Conservation (phyloP, 352 stramenopile genomes). For the Phytopythium ostracodes region DNA sequence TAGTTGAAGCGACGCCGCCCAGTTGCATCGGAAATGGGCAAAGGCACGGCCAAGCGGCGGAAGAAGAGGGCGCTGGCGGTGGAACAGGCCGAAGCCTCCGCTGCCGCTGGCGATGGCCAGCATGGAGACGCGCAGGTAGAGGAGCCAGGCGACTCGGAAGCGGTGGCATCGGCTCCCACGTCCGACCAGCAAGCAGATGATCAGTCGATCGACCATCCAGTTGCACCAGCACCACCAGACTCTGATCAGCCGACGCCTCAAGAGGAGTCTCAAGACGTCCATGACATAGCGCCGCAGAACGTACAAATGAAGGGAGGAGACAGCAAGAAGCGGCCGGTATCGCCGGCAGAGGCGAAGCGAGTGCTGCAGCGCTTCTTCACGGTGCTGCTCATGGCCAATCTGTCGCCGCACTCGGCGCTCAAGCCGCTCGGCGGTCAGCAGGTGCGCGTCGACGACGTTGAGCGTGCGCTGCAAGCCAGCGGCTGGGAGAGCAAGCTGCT, state of each 20-base stretch:
- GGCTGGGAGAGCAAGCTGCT: slow-evolving; percentile 7
- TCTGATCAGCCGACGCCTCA: not conserved
- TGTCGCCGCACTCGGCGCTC: slow-evolving; percentile 12
- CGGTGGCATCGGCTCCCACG: not conserved
- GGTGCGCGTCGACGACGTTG: not conserved
- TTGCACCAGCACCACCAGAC: not conserved
- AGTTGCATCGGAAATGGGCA: too few relatives aligned
- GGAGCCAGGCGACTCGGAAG: not conserved
- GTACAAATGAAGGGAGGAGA: too few relatives aligned
- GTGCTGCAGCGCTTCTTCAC: slow-evolving; percentile 24
- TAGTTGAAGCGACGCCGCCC: too few relatives aligned
- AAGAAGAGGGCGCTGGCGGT: not conserved
- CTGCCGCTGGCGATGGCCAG: not conserved
- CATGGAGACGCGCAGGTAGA: not conserved
- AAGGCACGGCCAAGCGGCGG: not conserved
- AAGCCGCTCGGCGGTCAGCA: not conserved
- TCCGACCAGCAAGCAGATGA: not conserved
- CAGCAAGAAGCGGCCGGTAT: not conserved
- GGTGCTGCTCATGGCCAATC: slow-evolving; percentile 18
- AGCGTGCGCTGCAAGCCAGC: slow-evolving; percentile 6
- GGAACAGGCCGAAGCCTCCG: not conserved
- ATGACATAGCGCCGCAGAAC: not conserved
- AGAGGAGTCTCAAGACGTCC: not conserved
- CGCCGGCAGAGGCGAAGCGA: not conserved
- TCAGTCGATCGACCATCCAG: not conserved